Evolutionary conservation across 2,329 filamentous ascomycete species (phyloP), one percentile per base, ranked within the genome.

Genomic region (Fusarium longipes): DNA sequence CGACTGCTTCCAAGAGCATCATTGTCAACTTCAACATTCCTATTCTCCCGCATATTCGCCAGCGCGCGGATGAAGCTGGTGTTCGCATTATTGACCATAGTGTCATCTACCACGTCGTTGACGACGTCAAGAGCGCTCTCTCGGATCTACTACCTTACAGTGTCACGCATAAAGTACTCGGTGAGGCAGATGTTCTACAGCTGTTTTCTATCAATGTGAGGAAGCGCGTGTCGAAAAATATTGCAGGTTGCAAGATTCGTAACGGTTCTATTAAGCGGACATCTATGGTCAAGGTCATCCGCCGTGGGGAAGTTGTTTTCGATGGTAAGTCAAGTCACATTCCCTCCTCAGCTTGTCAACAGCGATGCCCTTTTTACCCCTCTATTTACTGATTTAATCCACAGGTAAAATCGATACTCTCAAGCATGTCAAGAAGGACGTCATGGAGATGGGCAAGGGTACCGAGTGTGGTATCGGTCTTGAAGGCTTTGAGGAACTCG

Each of bases 381-480:
- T 44, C 20, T 15, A 18, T 6, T 36, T 52, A n/a, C 50, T 60
- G 4, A 49, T 39, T 25, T 22, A 3, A 35, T 38, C 1, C 30
- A 22, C 57, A 97, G 95, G 94, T 68, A 85, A 85, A 50, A 87
- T 98, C 40, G 85, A 88, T 18, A 92, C 92, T 2, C 87, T 99
- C 59, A 97, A 96, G 81, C 92, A 96, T 74, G 88, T 91, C 77
- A 97, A 98, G 84, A 96, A 96, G 77, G 93, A 97, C 68, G 92
- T 96, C 29, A 82, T 83, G 43, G 93, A 97, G 75, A 96, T 97
- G 89, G 89, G 89, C 73, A 98, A 97, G 80, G 94, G 93, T 59
- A 88, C 86, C n/a, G 96, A 99, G 79, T 99, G 96, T 73, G 96
- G 96, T 69, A 90, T 99, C 70, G 89, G 88, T 51, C 95, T 99